Evolutionary conservation across 2,329 filamentous ascomycete genomes (phyloP), one percentile per base, ranked within the genome.

Genomic region (Balansia obtecta): DNA sequence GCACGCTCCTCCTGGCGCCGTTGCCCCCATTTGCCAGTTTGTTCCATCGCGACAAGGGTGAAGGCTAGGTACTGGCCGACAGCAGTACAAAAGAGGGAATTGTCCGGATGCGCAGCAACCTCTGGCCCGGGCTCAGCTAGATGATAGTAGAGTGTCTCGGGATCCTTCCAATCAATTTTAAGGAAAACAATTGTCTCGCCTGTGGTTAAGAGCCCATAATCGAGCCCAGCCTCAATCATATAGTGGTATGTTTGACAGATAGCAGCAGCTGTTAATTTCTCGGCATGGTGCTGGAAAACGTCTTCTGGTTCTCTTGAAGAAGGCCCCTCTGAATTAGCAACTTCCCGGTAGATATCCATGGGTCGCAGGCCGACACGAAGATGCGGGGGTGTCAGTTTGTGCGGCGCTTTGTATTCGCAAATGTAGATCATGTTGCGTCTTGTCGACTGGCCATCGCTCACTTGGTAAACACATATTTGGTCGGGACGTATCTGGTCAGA

Each of bases 221-320:
- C 64, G 12, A 73, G 60, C 0, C 74, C 68, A 15, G 59, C 60
- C 49, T 69, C 56, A n/a, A 77, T 65, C 66, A 77, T 77, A 57
- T 75, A 75, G 39, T 71, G 65, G 54, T 71, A 77, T 1, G 66
- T 68, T 58, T 77, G 68, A 2, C 69, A 70, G 37, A 77, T 57
- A n/a, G 71, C 66, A 18, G 71, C 64, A 9, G 66, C 63, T 0
- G 68, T 59, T 4, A 71, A 61, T 52, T 57, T 65, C 48, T 68
- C 64, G 16, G 65, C 65, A 34, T 64, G 53, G 43, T 70, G 65
- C 39, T 61, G 52, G 47, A 68, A 67, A 8, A 54, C 61, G n/a
- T 63, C 65, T 5, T 63, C 62, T 33, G 53, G 58, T 51, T 64
- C 54, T 1, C 46, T 39, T 1, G 46, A 52, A 15, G 56, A n/a